phyloP scores from a whole-genome alignment of 768 basidiomycete species.

The Pisolithus microcarpus region DNA sequence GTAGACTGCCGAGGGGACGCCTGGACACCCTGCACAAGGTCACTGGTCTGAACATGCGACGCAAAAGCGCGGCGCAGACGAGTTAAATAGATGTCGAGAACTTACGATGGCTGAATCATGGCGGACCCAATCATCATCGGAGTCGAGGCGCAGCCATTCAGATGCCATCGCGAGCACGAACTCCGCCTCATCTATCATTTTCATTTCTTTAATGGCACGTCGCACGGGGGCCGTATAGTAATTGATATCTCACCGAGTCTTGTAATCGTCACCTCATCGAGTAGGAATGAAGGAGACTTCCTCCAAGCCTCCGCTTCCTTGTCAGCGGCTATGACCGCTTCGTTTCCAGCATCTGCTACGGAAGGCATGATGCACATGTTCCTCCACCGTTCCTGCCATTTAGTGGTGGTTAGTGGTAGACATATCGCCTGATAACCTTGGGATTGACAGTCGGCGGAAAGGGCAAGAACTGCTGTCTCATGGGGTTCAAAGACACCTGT shows the following conservation, averaged over 20 bases:
- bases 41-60: constrained; percentile 11
- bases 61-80: constrained; percentile 6
- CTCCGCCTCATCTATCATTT: constrained; percentile 61
- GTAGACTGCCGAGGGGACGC: constrained; percentile 1
- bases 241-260: constrained; percentile 49
- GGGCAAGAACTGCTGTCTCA: constrained; percentile 43
- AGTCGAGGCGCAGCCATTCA: constrained; percentile 94
- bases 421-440: constrained; percentile 74
- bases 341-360: constrained; percentile 29
- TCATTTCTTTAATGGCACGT: constrained; percentile 10
- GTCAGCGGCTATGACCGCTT: constrained; percentile 41
- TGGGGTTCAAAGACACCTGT: constrained; percentile 18
- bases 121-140: constrained; percentile 86
- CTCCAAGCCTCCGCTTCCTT: constrained; percentile 83
- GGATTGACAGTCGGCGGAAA: constrained; percentile 44
- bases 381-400: constrained; percentile 85
- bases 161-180: constrained; percentile 71
- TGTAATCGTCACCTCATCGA: constrained; percentile 85
- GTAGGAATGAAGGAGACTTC: constrained; percentile 65
- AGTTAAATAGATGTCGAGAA: constrained; percentile 13
- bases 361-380: constrained; percentile 74
- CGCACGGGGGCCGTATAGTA: constrained; percentile 8
- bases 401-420: constrained; percentile 81
- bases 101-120: constrained; percentile 93
- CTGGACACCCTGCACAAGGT: constrained; percentile 15